Conservation (phyloP, 805 yeast genomes). For the Suhomyces faveliae region DNA sequence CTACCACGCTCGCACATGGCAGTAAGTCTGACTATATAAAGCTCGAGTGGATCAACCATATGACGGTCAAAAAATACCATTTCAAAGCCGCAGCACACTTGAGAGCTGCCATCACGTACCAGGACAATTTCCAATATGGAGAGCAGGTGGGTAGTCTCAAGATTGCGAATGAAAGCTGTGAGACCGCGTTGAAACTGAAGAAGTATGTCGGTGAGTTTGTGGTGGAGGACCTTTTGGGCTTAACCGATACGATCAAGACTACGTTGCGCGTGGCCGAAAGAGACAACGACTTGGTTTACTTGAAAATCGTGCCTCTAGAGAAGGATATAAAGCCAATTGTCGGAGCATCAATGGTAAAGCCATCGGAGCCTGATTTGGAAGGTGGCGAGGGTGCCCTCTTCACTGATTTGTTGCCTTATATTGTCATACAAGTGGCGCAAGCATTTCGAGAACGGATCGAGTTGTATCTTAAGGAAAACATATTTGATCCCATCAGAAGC, state of each 20-base stretch:
- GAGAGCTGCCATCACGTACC: conserved; percentile 53
- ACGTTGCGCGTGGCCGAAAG: conserved; percentile 57
- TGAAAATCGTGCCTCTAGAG: conserved; percentile 58
- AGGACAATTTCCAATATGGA: conserved; percentile 58
- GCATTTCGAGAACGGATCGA: conserved; percentile 69
- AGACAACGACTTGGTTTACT: conserved; percentile 79
- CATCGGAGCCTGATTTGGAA: conserved; percentile 29
- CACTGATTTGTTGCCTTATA: conserved; percentile 59
- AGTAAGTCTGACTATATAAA: conserved; percentile 47
- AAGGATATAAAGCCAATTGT: conserved; percentile 40
- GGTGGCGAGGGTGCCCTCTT: neutral
- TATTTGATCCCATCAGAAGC: conserved; percentile 46
- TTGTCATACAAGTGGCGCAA: conserved; percentile 61
- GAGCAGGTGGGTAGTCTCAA: conserved; percentile 62
- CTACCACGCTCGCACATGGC: conserved; percentile 36
- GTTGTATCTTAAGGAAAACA: conserved; percentile 46
- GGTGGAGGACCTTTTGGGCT: conserved; percentile 51
- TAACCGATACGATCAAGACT: conserved; percentile 44
- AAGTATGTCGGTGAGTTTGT: conserved; percentile 45
- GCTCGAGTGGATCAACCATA: conserved; percentile 64
- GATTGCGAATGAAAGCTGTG: conserved; percentile 40
- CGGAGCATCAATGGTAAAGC: conserved; percentile 57
- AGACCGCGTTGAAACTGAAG: conserved; percentile 36
- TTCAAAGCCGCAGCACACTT: conserved; percentile 71
- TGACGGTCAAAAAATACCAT: conserved; percentile 58